A percentile compares a stretch with the other conserved stretches of the same genome.
Evolutionary conservation across 1,139 yeast species (phyloP).

Genomic region (Taiozyma sp.): DNA sequence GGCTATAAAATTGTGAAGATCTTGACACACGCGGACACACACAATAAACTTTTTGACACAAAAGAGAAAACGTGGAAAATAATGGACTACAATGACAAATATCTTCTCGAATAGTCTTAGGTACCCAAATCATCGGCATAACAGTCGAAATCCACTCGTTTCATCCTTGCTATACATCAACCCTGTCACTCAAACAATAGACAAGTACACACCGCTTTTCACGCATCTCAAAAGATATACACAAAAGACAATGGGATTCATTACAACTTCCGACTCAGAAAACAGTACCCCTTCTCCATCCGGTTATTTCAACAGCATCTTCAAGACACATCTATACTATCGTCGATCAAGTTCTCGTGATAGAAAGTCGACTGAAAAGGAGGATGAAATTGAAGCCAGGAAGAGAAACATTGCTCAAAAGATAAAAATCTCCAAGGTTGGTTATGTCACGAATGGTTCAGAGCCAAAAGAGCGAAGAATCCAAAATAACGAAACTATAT

Average conservation of each 20-base stretch:
- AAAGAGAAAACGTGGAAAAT: neutral
- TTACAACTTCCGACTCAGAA: neutral
- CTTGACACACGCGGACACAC: neutral
- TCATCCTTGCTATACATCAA: constrained; percentile 3
- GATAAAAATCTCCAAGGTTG: neutral
- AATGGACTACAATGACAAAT: too few species aligned
- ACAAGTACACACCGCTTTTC: neutral
- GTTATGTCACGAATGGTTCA: neutral
- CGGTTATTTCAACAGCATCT: constrained; percentile 8
- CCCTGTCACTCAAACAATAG: neutral
- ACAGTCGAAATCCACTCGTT: neutral
- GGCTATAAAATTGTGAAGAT: neutral
- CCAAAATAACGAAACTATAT: neutral
- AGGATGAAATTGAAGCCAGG: neutral
- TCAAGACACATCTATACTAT: constrained; percentile 6
- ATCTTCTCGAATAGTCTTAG: neutral
- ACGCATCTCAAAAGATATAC: neutral
- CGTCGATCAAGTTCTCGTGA: neutral
- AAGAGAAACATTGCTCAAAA: neutral
- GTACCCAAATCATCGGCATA: neutral
- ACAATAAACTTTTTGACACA: neutral
- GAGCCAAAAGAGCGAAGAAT: neutral
- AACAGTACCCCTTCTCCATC: neutral
- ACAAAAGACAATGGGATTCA: neutral
- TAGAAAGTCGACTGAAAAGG: neutral